These are phyloP conservation scores for Cucurbita moschata DNA, from an alignment of 306 rosid species.

Conservation along the genomic window DNA sequence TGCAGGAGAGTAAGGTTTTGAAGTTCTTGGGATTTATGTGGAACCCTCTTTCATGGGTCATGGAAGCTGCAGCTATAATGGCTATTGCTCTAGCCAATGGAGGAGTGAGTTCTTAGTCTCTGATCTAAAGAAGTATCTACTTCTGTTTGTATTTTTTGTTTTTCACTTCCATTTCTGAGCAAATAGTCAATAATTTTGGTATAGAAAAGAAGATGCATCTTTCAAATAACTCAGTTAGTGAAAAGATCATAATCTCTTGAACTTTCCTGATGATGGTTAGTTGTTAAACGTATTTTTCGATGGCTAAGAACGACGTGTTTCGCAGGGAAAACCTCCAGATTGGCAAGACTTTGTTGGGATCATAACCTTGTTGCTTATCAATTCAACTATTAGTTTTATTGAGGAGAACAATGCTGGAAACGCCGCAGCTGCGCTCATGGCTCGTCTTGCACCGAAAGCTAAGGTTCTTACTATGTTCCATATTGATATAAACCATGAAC, in stretches of 20 bases:
- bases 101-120: slow-evolving; percentile 29
- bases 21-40: slow-evolving; percentile 86
- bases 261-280: background rate
- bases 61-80: slow-evolving; percentile 93
- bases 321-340: slow-evolving; percentile 68
- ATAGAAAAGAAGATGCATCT: background rate
- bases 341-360: slow-evolving; percentile 87
- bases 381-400: slow-evolving; percentile 70
- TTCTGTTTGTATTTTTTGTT: background rate
- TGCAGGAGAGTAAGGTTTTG: slow-evolving; percentile 61
- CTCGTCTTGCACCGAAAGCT: slow-evolving; percentile 67
- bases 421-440: slow-evolving; percentile 86
- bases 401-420: slow-evolving; percentile 92
- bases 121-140: background rate
- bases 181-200: background rate
- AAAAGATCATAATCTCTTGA: background rate
- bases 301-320: background rate
- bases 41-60: slow-evolving; percentile 92
- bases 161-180: background rate
- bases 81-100: slow-evolving; percentile 90
- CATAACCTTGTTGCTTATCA: slow-evolving; percentile 44
- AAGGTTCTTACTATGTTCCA: slow-evolving; percentile 26
- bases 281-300: background rate
- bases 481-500: background rate
- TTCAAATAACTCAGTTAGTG: background rate